Percentiles rank a stretch among this genome's conserved stretches.
Evolutionary conservation across 2,329 filamentous ascomycete genomes (phyloP).

Genomic region (Fusarium proliferatum): DNA sequence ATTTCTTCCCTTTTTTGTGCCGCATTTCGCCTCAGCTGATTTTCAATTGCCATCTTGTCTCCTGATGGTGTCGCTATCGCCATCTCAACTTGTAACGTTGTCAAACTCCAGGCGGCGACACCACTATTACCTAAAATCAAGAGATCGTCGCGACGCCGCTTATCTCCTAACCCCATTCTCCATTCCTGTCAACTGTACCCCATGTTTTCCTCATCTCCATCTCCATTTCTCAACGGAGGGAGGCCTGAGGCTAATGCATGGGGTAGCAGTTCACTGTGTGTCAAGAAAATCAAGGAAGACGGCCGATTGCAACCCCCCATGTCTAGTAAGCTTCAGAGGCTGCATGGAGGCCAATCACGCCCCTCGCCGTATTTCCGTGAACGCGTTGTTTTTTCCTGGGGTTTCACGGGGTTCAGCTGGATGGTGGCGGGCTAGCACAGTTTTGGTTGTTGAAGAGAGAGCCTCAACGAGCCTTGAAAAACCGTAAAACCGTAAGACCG

Average conservation of each 20-base stretch:
- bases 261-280: slow-evolving; percentile 17
- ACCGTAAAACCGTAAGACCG: background rate
- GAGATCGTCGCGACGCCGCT: background rate
- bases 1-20: background rate
- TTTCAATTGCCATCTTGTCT: background rate
- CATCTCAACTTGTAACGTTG: background rate
- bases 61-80: background rate
- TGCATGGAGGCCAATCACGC: slow-evolving; percentile 16
- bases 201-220: slow-evolving; percentile 6
- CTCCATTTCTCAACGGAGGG: background rate
- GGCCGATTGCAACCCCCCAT: background rate
- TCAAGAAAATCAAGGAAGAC: background rate
- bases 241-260: slow-evolving; percentile 23
- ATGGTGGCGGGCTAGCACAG: slow-evolving; percentile 1
- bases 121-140: background rate
- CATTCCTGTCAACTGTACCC: slow-evolving; percentile 18
- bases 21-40: slow-evolving; percentile 1
- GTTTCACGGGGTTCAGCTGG: slow-evolving; percentile 9
- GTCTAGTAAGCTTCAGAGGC: background rate
- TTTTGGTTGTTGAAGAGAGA: background rate
- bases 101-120: background rate
- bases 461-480: slow-evolving; percentile 20
- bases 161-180: slow-evolving; percentile 10
- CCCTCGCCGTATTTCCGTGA: slow-evolving; percentile 11
- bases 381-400: slow-evolving; percentile 1